Evolutionary conservation across 139 green algal genomes (phyloP).

Genomic region (Micractinium sp.): DNA sequence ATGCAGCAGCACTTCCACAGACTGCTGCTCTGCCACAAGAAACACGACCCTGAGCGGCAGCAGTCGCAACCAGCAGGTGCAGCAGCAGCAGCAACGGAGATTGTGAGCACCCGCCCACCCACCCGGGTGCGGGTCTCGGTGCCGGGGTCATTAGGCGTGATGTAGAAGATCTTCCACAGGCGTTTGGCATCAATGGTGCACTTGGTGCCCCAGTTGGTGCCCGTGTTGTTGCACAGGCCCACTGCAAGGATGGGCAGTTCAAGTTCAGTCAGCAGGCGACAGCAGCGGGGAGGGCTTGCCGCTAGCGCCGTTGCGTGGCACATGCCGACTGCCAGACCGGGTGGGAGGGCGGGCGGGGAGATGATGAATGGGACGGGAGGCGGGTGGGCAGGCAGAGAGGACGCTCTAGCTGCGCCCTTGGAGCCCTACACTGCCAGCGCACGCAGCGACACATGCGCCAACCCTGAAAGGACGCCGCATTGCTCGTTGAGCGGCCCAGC

Average conservation of each 20-base stretch:
- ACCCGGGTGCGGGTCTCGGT: not conserved
- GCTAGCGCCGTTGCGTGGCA: not conserved
- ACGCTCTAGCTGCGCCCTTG: too few relatives aligned
- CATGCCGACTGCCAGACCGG: not conserved
- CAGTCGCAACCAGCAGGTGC: not conserved
- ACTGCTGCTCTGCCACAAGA: too few relatives aligned
- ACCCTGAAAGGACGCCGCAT: not conserved
- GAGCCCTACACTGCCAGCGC: too few relatives aligned
- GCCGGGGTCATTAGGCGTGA: not conserved
- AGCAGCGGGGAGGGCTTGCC: not conserved
- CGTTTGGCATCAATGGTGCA: slow-evolving; percentile 40
- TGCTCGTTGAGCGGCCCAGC: too few relatives aligned
- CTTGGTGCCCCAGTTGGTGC: slow-evolving; percentile 22
- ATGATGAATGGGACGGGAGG: not conserved
- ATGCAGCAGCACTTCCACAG: too few relatives aligned
- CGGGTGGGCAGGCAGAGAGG: too few relatives aligned
- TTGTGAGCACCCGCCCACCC: not conserved
- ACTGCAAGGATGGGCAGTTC: not conserved
- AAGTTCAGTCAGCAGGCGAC: not conserved
- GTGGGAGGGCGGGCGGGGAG: not conserved
- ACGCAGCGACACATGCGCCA: not conserved
- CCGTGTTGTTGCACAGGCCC: slow-evolving; percentile 12
- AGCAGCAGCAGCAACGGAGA: not conserved
- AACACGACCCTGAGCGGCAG: not conserved
- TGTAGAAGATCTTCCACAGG: slow-evolving; percentile 34